Base-by-base conservation (phyloP, 2,329 filamentous ascomycete genomes). In the Beauveria asiatica region DNA sequence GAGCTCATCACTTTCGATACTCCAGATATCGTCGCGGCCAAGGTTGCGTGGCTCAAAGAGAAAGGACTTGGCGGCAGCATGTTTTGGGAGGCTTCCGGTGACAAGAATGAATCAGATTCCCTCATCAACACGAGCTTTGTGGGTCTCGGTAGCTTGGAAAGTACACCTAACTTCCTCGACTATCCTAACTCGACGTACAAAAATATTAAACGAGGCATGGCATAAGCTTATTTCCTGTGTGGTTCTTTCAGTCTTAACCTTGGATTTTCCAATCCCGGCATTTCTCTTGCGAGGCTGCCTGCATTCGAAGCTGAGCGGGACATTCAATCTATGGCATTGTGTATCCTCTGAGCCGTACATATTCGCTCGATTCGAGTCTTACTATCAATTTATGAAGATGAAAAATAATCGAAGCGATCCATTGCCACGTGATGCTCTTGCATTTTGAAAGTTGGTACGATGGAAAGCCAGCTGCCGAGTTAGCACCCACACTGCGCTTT, bases 21-120 rank as follows among this genome's bases (percentile, higher is more conserved):
- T 1, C 80, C 84, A 0, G 74, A 76, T 30, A 81, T 86, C 66
- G 78, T 85, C 33, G 70, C 74, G 55, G 69, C 75, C 65, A 95
- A 94, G 75, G 83, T 84, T 5, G 67, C 75, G 3, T 93, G 87
- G 70, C 82, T 92, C 65, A 79, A 81, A 71, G 67, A 73, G 54
- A 77, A 79, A 59, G 80, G 83, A 0, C 78, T 94, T 1, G 89
- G 86, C 3, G 90, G 90, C 25, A 85, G 82, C 33, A 93, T 94
- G 89, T 95, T 89, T 82, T 95, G 90, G 90, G 89, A 94, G 71
- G 85, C 83, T 17, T 89, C 85, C 62, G 84, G 80, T 8, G 90
- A 95, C 70, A 80, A 80, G 67, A 78, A 67, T 4, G 83, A 80
- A 19, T 73, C 72, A 11, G 78, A 80, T 3, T 89, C 85, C 64